Base-by-base conservation (phyloP, 805 yeast species). In the Candida maesae region DNA sequence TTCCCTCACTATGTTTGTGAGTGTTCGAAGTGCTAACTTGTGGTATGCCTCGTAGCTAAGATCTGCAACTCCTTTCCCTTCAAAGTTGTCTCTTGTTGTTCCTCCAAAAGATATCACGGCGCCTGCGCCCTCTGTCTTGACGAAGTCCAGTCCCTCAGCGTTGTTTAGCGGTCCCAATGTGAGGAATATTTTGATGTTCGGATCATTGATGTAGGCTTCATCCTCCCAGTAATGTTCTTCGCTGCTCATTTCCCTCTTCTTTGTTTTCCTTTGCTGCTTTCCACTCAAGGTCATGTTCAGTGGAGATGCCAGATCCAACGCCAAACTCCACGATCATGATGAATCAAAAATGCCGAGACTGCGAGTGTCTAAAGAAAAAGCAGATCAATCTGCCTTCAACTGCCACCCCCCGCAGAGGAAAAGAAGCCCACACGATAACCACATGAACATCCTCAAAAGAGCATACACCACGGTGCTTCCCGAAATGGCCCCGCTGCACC, bases 81-180 rank as follows among this genome's bases (percentile, higher is more conserved):
- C 69, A 49, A 71, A 67, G 16, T 56, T 56, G 49, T 70, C 69
- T 40, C 79, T 56, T 7, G 80, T 74, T 10, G 70, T 70, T 1
- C 80, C 80, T 5, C 70, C 73, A 57, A 74, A 74, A 33, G 64
- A 60, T 5, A 74, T 66, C 4, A 72, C 63, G 0, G 78, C 79
- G 1, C 80, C 79, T 0, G 77, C 71, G 18, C 53, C 42, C 3
- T 68, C 66, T 14, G 61, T 47, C 40, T 65, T 65, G n/a, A 68
- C 77, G 53, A 68, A 72, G 5, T 63, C 56, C 9, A 67, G 36
- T 6, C 58, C 56, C 9, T 26, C 29, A 6, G 6, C 28, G 2
- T 56, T 19, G 10, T 47, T 36, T 14, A 66, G 43, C 3, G 33
- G 27, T 5, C 45, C 32, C 1, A 51, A 38, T 0, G 67, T 63